Evolutionary conservation across 2,329 filamentous ascomycete species (phyloP), one percentile per base, ranked within the genome.

Genomic region (Trichoderma sp.): DNA sequence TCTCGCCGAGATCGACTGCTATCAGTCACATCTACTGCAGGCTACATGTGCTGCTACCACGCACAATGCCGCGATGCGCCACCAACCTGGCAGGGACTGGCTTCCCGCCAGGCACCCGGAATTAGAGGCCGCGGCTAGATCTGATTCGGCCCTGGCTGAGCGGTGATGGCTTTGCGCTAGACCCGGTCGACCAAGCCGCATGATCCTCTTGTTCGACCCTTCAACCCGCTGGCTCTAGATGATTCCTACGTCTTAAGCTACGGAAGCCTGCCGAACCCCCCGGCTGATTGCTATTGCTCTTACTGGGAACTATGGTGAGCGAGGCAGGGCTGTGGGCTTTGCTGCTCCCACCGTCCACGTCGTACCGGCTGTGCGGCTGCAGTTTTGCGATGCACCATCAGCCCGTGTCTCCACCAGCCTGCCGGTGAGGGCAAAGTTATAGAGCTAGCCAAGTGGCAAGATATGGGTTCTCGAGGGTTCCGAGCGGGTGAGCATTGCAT

Each of bases 21-120:
- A n/a, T 33, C 14, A 35, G 21, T 31, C 11, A 52, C 6, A 43
- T 43, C 40, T n/a, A 43, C 40, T n/a, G 40, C 19, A n/a, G 7
- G 40, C 40, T 43, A n/a, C 40, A 43, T 43, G 40, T 19, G 7
- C 40, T 43, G 40, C 40, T 43, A 19, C 40, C 40, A 43, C 29
- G 16, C 61, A 29, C 29, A 29, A 21, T 40, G 47, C 61, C 19
- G 63, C 63, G 8, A 49, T 58, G 53, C 37, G 63, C 63, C 40
- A 49, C 63, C 53, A 29, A 24, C 29, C 37, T 35, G 52, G 63
- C 55, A 66, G 64, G 55, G 55, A 35, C 33, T 31, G 14, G 10
- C 16, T n/a, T 49, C 27, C 53, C 49, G 64, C 24, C 64, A 67
- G 53, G 55, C 64, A 67, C 64, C 64, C 64, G 64, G 40, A 40